phyloP scores from a whole-genome alignment of 345 rosid species.

The Bruguiera parviflora region DNA sequence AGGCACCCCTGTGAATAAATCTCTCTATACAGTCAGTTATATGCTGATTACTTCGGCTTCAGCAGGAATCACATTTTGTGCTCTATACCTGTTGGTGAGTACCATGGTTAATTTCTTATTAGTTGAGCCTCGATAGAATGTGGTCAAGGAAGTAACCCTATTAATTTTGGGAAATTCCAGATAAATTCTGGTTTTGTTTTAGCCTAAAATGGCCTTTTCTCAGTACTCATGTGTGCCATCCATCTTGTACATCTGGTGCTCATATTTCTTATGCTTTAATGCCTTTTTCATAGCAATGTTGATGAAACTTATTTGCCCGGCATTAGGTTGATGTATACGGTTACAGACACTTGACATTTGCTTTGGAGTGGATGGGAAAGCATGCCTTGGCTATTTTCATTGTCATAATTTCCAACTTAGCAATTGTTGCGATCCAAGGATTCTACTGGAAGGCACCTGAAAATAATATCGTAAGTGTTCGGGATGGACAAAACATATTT shows the following conservation, averaged over 20 bases:
- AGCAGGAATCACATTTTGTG: conserved; percentile 39
- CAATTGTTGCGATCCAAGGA: conserved; percentile 36
- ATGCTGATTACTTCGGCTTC: conserved; percentile 43
- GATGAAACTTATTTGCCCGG: not conserved
- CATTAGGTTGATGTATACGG: conserved; percentile 39
- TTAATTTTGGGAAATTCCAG: too few relatives aligned
- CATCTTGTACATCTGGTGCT: too few relatives aligned
- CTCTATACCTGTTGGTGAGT: conserved; percentile 41
- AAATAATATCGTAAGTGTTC: conserved; percentile 35
- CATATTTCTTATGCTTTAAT: too few relatives aligned
- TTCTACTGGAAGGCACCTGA: conserved; percentile 35
- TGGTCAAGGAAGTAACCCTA: too few relatives aligned
- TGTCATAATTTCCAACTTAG: conserved; percentile 36
- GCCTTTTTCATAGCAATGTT: too few relatives aligned
- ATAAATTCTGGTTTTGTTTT: too few relatives aligned
- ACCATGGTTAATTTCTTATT: not conserved
- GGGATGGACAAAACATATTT: not conserved
- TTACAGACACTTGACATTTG: conserved; percentile 22
- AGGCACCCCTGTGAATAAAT: conserved; percentile 45
- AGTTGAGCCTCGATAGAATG: too few relatives aligned
- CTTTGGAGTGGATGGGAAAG: conserved; percentile 47
- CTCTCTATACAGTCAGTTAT: conserved; percentile 38
- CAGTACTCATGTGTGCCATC: too few relatives aligned
- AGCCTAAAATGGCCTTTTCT: too few relatives aligned
- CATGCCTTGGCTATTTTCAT: conserved; percentile 43